These are phyloP conservation scores for Botrytis paeoniae DNA, from an alignment of 2,329 filamentous ascomycete genomes.

Conservation along the genomic window DNA sequence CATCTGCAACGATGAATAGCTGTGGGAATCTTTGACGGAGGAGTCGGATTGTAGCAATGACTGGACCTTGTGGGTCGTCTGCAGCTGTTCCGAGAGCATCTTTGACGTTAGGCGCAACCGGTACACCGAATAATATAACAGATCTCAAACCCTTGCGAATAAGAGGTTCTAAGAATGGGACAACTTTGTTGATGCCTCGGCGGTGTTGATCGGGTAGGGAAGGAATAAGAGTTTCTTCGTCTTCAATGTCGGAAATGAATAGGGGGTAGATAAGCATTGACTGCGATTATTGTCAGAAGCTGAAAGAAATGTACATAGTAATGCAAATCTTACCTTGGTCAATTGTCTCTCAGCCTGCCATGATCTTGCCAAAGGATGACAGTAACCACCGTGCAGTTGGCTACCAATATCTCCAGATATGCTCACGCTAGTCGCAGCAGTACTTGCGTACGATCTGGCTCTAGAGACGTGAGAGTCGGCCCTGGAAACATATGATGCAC, in stretches of 20 bases:
- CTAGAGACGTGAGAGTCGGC: constrained; percentile 56
- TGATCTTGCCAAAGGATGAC: constrained; percentile 71
- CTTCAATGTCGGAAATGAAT: constrained; percentile 90
- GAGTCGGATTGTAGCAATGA: constrained; percentile 81
- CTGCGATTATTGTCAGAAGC: constrained; percentile 45
- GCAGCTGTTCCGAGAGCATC: constrained; percentile 89
- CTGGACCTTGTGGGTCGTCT: constrained; percentile 89
- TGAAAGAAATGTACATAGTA: constrained; percentile 8
- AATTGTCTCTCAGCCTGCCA: constrained; percentile 85
- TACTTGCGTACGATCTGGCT: constrained; percentile 65
- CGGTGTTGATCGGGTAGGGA: constrained; percentile 89
- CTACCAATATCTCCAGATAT: constrained; percentile 74
- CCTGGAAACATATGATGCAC: constrained; percentile 58
- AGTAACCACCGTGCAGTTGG: constrained; percentile 80
- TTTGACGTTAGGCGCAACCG: constrained; percentile 75
- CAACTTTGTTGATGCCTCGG: constrained; percentile 79
- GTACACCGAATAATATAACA: constrained; percentile 95
- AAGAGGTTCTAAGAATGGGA: constrained; percentile 81
- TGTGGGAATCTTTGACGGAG: constrained; percentile 82
- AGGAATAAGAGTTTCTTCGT: constrained; percentile 86
- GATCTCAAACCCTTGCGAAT: constrained; percentile 86
- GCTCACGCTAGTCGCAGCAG: constrained; percentile 65
- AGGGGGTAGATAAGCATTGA: constrained; percentile 98
- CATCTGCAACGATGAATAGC: constrained; percentile 87
- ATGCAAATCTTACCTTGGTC: constrained; percentile 62